These are phyloP conservation scores for Chionographis japonica DNA, from an alignment of 106 monocot species.

Conservation along the genomic window DNA sequence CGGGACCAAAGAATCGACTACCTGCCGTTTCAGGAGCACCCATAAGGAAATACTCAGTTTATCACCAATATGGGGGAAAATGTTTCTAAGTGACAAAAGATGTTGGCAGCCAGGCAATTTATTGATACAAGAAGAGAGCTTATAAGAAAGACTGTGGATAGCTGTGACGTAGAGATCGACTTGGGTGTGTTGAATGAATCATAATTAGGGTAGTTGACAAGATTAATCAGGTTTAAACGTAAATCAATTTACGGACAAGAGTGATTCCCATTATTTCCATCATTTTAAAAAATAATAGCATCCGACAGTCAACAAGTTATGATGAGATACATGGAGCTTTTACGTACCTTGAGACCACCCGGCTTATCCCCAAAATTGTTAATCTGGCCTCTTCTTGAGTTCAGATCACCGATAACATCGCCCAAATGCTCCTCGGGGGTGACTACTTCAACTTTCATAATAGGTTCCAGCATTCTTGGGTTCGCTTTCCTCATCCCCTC, in stretches of 20 bases:
- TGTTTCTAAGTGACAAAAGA: not conserved
- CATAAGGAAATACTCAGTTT: not conserved
- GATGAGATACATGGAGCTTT: not conserved
- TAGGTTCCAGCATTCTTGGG: conserved; percentile 84
- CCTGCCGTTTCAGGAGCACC: conserved; percentile 37
- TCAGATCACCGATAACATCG: conserved; percentile 98
- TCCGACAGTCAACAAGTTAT: too few relatives aligned
- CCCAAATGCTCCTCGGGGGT: conserved; percentile 98
- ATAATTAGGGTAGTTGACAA: too few relatives aligned
- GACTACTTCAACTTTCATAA: conserved; percentile 97
- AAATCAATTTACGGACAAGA: too few relatives aligned
- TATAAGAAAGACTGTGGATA: too few relatives aligned
- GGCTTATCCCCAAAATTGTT: conserved; percentile 93
- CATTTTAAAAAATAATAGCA: not conserved
- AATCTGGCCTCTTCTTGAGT: conserved; percentile 88
- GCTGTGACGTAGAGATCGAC: too few relatives aligned
- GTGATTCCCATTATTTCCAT: too few relatives aligned
- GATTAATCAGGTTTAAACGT: too few relatives aligned
- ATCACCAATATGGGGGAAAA: not conserved
- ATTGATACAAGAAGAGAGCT: too few relatives aligned
- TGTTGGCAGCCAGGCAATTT: too few relatives aligned
- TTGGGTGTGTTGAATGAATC: too few relatives aligned
- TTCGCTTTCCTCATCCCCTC: conserved; percentile 81
- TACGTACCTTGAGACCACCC: conserved; percentile 86
- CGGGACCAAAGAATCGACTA: conserved; percentile 95